These are phyloP conservation scores for Fusarium sp. DNA, from an alignment of 2,329 filamentous ascomycete species.

Conservation along the genomic window DNA sequence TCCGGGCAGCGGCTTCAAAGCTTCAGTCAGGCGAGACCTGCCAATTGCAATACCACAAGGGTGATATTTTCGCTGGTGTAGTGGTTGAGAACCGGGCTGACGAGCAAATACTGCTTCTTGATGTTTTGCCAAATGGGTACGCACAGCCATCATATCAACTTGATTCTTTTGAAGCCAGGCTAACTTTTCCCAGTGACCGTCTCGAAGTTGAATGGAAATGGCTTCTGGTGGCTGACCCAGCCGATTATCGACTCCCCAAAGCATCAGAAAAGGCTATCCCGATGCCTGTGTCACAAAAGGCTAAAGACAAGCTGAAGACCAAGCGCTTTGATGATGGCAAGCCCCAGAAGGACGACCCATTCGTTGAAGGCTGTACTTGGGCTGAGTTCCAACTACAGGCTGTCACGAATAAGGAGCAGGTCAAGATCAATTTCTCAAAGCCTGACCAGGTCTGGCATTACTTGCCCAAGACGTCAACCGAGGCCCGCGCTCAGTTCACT, in stretches of 20 bases:
- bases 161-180: slow-evolving; percentile 36
- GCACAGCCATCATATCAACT: slow-evolving; percentile 50
- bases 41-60: slow-evolving; percentile 85
- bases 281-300: slow-evolving; percentile 73
- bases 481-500: slow-evolving; percentile 91
- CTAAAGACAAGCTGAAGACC: slow-evolving; percentile 76
- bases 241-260: slow-evolving; percentile 79
- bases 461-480: slow-evolving; percentile 86
- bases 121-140: slow-evolving; percentile 87
- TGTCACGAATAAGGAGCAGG: slow-evolving; percentile 69
- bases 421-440: slow-evolving; percentile 78
- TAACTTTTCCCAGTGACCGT: slow-evolving; percentile 71
- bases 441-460: slow-evolving; percentile 89
- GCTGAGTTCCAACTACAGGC: slow-evolving; percentile 81
- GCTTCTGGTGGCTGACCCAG: slow-evolving; percentile 78
- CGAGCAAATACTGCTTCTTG: slow-evolving; percentile 82
- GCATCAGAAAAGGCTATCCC: slow-evolving; percentile 79
- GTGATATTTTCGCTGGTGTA: slow-evolving; percentile 91
- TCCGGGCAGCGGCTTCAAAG: slow-evolving; percentile 75
- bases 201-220: slow-evolving; percentile 89
- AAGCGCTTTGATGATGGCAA: slow-evolving; percentile 72
- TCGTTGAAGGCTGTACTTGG: slow-evolving; percentile 78
- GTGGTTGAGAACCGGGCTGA: slow-evolving; percentile 84
- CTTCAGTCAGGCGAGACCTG: slow-evolving; percentile 82
- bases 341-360: slow-evolving; percentile 74